phyloP scores from a whole-genome alignment of 2,329 filamentous ascomycete species.

The Ambrosiella xylebori region DNA sequence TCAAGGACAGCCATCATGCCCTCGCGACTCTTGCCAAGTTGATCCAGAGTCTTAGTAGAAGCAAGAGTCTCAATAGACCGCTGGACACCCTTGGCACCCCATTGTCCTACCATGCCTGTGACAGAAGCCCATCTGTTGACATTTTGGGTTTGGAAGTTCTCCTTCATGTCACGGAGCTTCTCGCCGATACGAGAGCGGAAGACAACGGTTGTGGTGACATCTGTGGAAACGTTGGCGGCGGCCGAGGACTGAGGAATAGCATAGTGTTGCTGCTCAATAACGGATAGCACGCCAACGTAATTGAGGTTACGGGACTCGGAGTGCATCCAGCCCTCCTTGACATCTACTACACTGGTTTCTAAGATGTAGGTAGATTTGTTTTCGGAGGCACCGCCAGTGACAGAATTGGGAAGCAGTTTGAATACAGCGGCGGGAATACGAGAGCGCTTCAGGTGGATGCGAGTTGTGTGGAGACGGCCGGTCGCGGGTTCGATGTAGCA shows the following conservation, averaged over 20 bases:
- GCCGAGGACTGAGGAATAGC: constrained; percentile 14
- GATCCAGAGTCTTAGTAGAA: constrained; percentile 58
- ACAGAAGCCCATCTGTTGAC: constrained; percentile 32
- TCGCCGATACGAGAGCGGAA: constrained; percentile 58
- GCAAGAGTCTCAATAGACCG: constrained; percentile 65
- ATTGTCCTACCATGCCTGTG: constrained; percentile 32
- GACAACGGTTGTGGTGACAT: constrained; percentile 56
- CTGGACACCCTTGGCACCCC: constrained; percentile 56
- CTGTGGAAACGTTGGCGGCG: constrained; percentile 27
- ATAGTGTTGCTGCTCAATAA: constrained; percentile 61
- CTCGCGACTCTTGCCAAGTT: constrained; percentile 63
- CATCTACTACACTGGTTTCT: constrained; percentile 62
- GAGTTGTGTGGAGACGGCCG: constrained; percentile 58
- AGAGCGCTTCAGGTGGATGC: constrained; percentile 67
- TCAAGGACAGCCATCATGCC: constrained; percentile 72
- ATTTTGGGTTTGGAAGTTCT: constrained; percentile 22
- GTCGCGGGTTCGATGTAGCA: constrained; percentile 55
- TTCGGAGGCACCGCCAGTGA: constrained; percentile 44
- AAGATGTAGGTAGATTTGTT: constrained; percentile 66
- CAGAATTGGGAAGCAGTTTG: constrained; percentile 54
- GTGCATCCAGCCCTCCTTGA: constrained; percentile 66
- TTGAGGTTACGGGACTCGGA: constrained; percentile 69
- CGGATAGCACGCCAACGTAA: constrained; percentile 63
- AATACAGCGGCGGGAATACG: constrained; percentile 58
- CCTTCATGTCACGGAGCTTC: constrained; percentile 39